Percentiles rank a stretch among this genome's conserved stretches.
Evolutionary conservation across 495 filamentous ascomycete species (phyloP).

Genomic region (Aspergillus affinis): DNA sequence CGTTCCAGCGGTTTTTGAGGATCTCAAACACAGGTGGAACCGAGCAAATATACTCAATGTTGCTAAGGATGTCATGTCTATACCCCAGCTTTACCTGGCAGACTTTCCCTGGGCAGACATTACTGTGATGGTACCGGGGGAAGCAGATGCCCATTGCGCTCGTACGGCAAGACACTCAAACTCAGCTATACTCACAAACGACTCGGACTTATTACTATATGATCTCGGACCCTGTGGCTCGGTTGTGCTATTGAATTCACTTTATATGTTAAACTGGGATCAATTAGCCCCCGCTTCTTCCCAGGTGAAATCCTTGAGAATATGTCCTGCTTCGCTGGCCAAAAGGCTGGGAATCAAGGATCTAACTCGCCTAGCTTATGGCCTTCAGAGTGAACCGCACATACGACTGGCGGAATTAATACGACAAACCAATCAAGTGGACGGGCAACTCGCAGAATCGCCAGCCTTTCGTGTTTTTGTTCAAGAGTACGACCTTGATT

Average conservation of each 20-base stretch:
- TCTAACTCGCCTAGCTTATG: slow-evolving; percentile 37
- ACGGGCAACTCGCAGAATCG: slow-evolving; percentile 9
- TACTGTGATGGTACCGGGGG: slow-evolving; percentile 61
- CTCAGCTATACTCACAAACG: slow-evolving; percentile 60
- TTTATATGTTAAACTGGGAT: slow-evolving; percentile 25
- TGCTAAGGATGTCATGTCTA: slow-evolving; percentile 8
- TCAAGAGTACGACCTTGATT: slow-evolving; percentile 36
- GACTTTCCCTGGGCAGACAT: slow-evolving; percentile 48
- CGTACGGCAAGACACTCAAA: slow-evolving; percentile 48
- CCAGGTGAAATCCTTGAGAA: slow-evolving; percentile 36
- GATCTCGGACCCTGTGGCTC: slow-evolving; percentile 57
- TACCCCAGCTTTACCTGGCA: not conserved
- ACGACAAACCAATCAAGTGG: slow-evolving; percentile 24
- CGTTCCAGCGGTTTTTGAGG: slow-evolving; percentile 66
- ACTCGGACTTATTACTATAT: slow-evolving; percentile 74
- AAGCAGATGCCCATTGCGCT: slow-evolving; percentile 72
- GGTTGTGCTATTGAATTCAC: slow-evolving; percentile 59
- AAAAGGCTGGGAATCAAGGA: slow-evolving; percentile 35
- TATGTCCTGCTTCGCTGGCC: slow-evolving; percentile 37
- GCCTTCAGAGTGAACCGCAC: slow-evolving; percentile 27
- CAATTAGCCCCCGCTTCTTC: slow-evolving; percentile 16
- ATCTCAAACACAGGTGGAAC: slow-evolving; percentile 45
- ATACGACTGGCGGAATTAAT: slow-evolving; percentile 32
- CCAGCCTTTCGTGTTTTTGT: slow-evolving; percentile 42
- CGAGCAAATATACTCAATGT: slow-evolving; percentile 22